Conservation (phyloP, 139 green algal genomes). For the Chlamydomonas urium region DNA sequence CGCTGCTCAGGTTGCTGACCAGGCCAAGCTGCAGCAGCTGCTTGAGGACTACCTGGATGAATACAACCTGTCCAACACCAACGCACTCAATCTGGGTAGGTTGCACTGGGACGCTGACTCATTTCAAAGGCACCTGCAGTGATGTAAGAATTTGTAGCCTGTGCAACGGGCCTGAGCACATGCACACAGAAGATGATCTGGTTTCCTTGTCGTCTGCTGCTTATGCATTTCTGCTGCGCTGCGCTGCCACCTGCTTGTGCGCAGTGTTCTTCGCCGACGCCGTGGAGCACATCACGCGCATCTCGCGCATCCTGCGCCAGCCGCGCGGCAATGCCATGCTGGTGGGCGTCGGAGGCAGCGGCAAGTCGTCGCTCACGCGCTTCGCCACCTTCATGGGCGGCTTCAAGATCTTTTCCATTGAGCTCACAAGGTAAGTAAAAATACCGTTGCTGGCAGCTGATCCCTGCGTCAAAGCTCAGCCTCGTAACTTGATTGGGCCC, state of each 20-base stretch:
- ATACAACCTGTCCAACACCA: constrained; percentile 68
- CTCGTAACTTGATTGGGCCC: no score
- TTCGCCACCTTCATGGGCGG: constrained; percentile 71
- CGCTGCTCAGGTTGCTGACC: no score
- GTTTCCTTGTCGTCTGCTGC: no score
- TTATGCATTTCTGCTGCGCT: no score
- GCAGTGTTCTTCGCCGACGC: constrained; percentile 83
- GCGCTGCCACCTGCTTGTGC: not conserved
- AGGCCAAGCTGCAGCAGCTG: constrained; percentile 37
- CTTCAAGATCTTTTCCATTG: constrained; percentile 64
- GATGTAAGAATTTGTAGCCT: no score
- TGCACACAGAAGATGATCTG: no score
- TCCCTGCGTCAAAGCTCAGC: no score
- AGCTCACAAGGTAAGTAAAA: constrained; percentile 35
- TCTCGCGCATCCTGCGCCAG: constrained; percentile 72
- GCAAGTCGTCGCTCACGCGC: constrained; percentile 73
- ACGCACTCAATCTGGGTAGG: constrained; percentile 62
- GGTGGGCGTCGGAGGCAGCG: constrained; percentile 77
- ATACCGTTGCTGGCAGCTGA: no score
- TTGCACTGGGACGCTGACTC: no score
- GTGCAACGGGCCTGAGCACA: no score
- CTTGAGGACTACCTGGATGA: constrained; percentile 73
- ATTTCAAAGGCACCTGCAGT: no score
- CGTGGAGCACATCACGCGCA: constrained; percentile 69
- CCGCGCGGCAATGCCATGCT: constrained; percentile 82